Base-by-base conservation (phyloP, 371 early-diverging fungal genomes). In the Haplosporangium sp. region DNA sequence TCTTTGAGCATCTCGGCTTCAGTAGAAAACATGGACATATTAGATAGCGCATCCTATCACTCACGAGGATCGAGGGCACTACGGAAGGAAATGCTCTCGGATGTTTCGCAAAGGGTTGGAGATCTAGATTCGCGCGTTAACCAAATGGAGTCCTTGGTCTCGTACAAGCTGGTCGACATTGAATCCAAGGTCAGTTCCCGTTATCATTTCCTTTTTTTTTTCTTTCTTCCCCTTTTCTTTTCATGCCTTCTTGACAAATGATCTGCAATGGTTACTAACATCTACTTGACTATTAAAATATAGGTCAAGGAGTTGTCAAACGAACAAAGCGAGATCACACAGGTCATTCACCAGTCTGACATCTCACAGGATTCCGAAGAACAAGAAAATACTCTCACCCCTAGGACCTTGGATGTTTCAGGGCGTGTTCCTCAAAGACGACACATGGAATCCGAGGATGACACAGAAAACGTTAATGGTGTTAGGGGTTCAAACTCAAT, bases 51-150 rank as follows among this genome's bases (percentile, higher is more conserved):
- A 20, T 40, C 47, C 20, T 46, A 56, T 20, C 57, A 57, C 50
- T 47, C 65, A 29, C 57, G 51, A 5, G 63, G 63, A 6, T 58
- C 70, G 1, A 21, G 47, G 7, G 54, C 70, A 0, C 37, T 58
- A 6, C 20, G 64, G n/a, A 69, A 69, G 47, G 70, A 69, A 58
- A 65, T 65, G 37, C 46, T 72, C 18, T 58, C 69, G 14, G 58
- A 58, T 36, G 63, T 66, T 8, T 72, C 73, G 14, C 62, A 69
- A 45, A 41, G 52, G 6, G 62, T 69, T 4, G 75, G 65, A 6
- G 69, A 74, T 11, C 43, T 74, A 20, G 75, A 74, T 38, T 51
- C 57, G 23, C 55, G 75, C 12, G 65, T 74, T 12, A 60, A 74
- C 14, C 57, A 69, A 41, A 74, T 74, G 75, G 69, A 69, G 29